Conservation (phyloP, 495 filamentous ascomycete species). For the Hypoxylon trugodes region DNA sequence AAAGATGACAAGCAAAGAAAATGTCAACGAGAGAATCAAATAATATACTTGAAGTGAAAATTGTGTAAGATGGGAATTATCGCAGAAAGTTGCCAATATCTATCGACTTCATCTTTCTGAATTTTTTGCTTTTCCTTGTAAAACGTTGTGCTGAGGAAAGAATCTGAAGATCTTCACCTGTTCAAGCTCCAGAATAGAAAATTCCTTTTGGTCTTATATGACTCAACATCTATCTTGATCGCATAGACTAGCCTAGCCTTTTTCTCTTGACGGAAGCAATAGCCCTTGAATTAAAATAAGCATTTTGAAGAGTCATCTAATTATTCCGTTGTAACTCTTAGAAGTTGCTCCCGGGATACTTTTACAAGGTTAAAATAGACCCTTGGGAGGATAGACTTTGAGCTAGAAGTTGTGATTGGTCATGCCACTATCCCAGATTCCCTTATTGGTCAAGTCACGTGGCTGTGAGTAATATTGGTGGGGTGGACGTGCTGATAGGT, state of each 20-base stretch:
- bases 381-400: too few relatives aligned
- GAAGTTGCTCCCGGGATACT: background rate
- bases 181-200: background rate
- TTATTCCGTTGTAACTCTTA: slow-evolving; percentile 5
- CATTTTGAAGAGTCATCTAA: slow-evolving; percentile 13
- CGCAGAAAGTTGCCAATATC: slow-evolving; percentile 14
- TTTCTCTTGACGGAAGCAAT: slow-evolving; percentile 15
- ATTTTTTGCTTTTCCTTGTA: background rate
- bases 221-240: slow-evolving; percentile 19
- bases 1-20: background rate
- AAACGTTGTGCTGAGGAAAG: background rate
- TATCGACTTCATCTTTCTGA: slow-evolving; percentile 8
- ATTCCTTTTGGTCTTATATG: slow-evolving; percentile 7
- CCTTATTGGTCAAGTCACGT: slow-evolving; percentile 7
- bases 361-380: slow-evolving; percentile 6
- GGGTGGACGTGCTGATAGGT: slow-evolving; percentile 30
- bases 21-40: background rate
- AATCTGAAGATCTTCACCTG: background rate
- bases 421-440: background rate
- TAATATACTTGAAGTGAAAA: slow-evolving; percentile 14
- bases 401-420: background rate
- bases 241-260: slow-evolving; percentile 26
- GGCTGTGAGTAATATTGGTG: slow-evolving; percentile 31
- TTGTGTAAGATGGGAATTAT: background rate
- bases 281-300: slow-evolving; percentile 1